Conservation (phyloP, 2,329 filamentous ascomycete species). For the Diaporthe sp. region DNA sequence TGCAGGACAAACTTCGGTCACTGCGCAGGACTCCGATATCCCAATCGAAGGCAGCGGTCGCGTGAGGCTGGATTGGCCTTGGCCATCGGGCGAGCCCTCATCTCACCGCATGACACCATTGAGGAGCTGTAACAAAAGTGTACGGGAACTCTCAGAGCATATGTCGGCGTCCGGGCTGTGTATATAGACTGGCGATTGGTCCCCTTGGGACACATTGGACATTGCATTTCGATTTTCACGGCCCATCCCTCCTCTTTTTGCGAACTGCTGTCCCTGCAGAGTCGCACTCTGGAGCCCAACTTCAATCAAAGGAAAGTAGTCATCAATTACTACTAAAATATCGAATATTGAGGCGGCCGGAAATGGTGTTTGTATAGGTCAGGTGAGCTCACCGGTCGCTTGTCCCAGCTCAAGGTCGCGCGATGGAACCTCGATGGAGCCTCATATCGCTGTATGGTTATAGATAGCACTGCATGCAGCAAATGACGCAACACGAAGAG, state of each 20-base stretch:
- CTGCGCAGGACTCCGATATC: no score
- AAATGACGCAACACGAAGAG: background rate
- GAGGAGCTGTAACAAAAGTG: conserved; percentile 36
- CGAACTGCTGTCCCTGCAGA: background rate
- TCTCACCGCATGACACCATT: background rate
- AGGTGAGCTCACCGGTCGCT: background rate
- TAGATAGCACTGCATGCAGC: background rate
- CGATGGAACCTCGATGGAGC: background rate
- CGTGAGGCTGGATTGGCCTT: background rate
- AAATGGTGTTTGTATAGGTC: background rate
- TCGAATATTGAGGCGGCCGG: background rate
- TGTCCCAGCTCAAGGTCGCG: background rate
- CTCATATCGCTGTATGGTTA: background rate
- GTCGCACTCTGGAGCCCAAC: background rate
- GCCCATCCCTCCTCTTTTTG: conserved; percentile 46
- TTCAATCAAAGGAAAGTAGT: background rate
- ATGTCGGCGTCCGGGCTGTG: conserved; percentile 38
- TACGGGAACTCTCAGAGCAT: conserved; percentile 37
- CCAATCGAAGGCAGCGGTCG: background rate
- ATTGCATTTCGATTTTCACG: conserved; percentile 25
- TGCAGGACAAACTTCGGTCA: conserved; percentile 40
- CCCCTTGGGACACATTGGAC: conserved; percentile 27
- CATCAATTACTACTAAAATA: background rate
- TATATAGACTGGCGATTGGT: conserved; percentile 43
- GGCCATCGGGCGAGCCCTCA: background rate